Percentiles rank a stretch among this genome's conserved stretches.
phyloP scores from a whole-genome alignment of 1,284 basidiomycete species.

The Retiboletus flavoniger region DNA sequence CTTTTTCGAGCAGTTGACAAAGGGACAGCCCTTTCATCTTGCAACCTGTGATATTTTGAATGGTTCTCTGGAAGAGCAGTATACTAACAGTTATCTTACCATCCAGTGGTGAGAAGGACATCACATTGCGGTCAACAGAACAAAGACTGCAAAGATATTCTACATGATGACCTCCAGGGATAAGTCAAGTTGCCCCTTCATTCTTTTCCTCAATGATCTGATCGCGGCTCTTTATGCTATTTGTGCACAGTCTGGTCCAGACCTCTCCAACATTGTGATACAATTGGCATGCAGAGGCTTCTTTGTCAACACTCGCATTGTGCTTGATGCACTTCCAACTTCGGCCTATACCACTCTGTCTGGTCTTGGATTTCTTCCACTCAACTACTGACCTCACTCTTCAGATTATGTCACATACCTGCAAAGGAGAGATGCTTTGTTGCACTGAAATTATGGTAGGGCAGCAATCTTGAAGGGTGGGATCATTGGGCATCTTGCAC shows the following conservation, averaged over 20 bases:
- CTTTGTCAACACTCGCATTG: neutral
- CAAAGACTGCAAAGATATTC: too few relatives aligned
- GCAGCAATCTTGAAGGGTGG: slow-evolving; percentile 6
- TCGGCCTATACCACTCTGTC: neutral
- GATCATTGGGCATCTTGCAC: slow-evolving; percentile 6
- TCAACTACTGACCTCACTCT: neutral
- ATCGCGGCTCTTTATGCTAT: neutral
- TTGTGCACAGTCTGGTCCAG: neutral
- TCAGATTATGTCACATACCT: slow-evolving; percentile 3
- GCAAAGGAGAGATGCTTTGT: slow-evolving; percentile 1
- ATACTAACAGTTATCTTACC: too few relatives aligned
- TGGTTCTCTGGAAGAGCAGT: too few relatives aligned
- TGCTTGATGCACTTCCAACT: neutral
- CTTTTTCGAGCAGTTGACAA: too few relatives aligned
- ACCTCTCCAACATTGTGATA: neutral
- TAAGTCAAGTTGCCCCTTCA: neutral
- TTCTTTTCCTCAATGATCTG: neutral
- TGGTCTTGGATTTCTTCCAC: neutral
- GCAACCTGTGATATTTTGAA: too few relatives aligned
- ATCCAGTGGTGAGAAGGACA: too few relatives aligned
- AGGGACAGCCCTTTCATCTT: too few relatives aligned
- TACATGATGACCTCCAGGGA: too few relatives aligned
- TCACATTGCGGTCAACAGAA: too few relatives aligned
- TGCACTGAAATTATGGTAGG: slow-evolving; percentile 3
- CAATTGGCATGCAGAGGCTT: neutral